A percentile compares a stretch with the other conserved stretches of the same genome.
Evolutionary conservation across 2,329 filamentous ascomycete genomes (phyloP).

Genomic region (Diaporthe ampelina): DNA sequence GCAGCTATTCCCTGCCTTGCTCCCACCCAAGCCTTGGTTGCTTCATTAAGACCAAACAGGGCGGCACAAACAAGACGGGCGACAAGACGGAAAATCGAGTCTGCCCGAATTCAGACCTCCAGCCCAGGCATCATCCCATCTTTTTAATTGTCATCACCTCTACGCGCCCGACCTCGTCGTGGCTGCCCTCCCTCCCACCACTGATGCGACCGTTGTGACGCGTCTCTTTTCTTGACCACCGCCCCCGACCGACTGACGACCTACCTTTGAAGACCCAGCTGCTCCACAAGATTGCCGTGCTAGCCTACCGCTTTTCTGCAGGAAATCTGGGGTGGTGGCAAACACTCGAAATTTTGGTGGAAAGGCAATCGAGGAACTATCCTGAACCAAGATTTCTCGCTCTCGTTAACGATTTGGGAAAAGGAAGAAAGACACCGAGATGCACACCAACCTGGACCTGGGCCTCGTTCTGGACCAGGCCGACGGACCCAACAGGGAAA

Average conservation of each 20-base stretch:
- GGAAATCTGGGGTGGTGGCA: not conserved
- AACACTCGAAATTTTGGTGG: not conserved
- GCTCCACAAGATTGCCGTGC: not conserved
- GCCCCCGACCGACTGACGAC: not conserved
- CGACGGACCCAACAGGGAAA: not conserved
- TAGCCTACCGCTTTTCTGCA: not conserved
- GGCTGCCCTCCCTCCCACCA: slow-evolving; percentile 15
- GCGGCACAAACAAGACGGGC: slow-evolving; percentile 5
- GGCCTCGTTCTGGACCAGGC: not conserved
- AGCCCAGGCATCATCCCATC: slow-evolving; percentile 5
- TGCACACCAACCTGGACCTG: not conserved
- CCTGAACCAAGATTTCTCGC: slow-evolving; percentile 14
- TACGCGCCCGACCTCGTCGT: not conserved
- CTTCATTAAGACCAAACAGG: slow-evolving; percentile 19
- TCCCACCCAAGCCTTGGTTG: slow-evolving; percentile 8
- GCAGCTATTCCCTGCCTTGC: not conserved
- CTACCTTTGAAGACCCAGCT: not conserved
- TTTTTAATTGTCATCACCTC: not conserved
- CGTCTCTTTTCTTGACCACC: slow-evolving; percentile 20
- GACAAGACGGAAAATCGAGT: slow-evolving; percentile 10
- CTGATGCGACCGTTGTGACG: slow-evolving; percentile 21
- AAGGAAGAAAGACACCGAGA: not conserved
- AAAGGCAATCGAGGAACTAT: not conserved
- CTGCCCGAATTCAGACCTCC: not conserved
- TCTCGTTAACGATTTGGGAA: slow-evolving; percentile 15